These are phyloP conservation scores for Hypoxylon sp. DNA, from an alignment of 2,329 filamentous ascomycete species.

Conservation along the genomic window DNA sequence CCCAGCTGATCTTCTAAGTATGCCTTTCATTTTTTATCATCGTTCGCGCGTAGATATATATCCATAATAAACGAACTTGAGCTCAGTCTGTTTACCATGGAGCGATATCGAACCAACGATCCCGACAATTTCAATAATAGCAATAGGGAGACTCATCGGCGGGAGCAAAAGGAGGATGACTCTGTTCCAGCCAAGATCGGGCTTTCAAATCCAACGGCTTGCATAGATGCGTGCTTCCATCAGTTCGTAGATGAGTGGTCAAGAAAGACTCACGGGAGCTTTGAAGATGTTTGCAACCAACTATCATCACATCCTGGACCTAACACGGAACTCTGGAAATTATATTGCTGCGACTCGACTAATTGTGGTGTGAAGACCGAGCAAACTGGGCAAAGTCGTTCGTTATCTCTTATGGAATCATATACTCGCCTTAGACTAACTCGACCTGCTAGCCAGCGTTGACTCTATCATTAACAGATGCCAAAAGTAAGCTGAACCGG, in stretches of 20 bases:
- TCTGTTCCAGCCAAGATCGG: constrained; percentile 37
- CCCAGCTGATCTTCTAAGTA: constrained; percentile 37
- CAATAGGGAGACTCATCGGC: constrained; percentile 2
- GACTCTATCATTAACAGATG: constrained; percentile 67
- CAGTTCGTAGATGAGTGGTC: constrained; percentile 41
- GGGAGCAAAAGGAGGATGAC: neutral
- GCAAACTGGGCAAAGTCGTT: constrained; percentile 60
- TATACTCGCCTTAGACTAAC: constrained; percentile 27
- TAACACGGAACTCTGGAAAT: constrained; percentile 57
- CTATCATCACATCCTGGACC: constrained; percentile 47
- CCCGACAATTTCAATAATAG: neutral
- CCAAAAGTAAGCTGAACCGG: constrained; percentile 59
- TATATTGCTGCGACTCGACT: constrained; percentile 68
- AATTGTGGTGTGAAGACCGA: constrained; percentile 64
- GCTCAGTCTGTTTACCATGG: constrained; percentile 40
- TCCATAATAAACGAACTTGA: constrained; percentile 38
- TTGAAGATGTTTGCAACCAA: constrained; percentile 47
- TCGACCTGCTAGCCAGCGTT: constrained; percentile 61
- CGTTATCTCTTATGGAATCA: constrained; percentile 48
- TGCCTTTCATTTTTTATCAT: constrained; percentile 47
- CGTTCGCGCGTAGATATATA: constrained; percentile 43
- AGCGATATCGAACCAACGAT: constrained; percentile 7
- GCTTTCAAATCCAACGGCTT: constrained; percentile 43
- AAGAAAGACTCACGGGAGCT: constrained; percentile 20
- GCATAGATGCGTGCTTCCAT: constrained; percentile 47